Conservation (phyloP, 768 basidiomycete species). For the Xerocomus brunneocitrinus region DNA sequence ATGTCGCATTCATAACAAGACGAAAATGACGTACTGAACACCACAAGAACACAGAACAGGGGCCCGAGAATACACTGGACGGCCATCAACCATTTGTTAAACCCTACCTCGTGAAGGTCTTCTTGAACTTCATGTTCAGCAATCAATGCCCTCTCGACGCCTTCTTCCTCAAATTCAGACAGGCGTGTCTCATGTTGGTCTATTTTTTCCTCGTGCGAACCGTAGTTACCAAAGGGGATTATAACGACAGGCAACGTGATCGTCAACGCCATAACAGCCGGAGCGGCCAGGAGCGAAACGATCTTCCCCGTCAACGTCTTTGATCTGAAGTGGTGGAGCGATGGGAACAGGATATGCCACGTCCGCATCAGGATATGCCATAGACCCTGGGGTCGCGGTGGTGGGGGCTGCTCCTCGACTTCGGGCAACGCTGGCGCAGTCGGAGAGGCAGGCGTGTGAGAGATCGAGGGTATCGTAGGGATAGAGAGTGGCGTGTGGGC, state of each 20-base stretch:
- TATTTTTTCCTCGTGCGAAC: slow-evolving; percentile 22
- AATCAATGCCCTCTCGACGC: slow-evolving; percentile 59
- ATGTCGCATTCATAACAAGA: background rate
- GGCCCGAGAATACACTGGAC: slow-evolving; percentile 82
- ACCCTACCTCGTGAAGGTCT: slow-evolving; percentile 58
- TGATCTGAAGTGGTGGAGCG: slow-evolving; percentile 64
- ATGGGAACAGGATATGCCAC: slow-evolving; percentile 76
- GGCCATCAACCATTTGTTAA: slow-evolving; percentile 82
- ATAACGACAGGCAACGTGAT: slow-evolving; percentile 89
- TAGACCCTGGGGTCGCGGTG: slow-evolving; percentile 37
- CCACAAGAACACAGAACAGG: slow-evolving; percentile 63
- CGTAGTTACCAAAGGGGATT: slow-evolving; percentile 41
- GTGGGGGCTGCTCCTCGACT: slow-evolving; percentile 40
- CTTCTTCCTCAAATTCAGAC: slow-evolving; percentile 74
- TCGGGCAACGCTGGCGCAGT: slow-evolving; percentile 39
- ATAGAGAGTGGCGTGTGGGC: slow-evolving; percentile 19
- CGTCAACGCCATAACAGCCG: slow-evolving; percentile 81
- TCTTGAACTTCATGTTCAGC: slow-evolving; percentile 73
- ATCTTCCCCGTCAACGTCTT: slow-evolving; percentile 71
- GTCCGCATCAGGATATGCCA: slow-evolving; percentile 36
- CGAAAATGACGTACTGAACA: slow-evolving; percentile 61
- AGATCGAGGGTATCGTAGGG: slow-evolving; percentile 49
- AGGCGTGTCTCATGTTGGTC: slow-evolving; percentile 42
- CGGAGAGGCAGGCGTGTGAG: slow-evolving; percentile 49
- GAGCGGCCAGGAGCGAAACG: slow-evolving; percentile 76